Base-by-base conservation (phyloP, 2,329 filamentous ascomycete genomes). In the Helminthosporium solani region DNA sequence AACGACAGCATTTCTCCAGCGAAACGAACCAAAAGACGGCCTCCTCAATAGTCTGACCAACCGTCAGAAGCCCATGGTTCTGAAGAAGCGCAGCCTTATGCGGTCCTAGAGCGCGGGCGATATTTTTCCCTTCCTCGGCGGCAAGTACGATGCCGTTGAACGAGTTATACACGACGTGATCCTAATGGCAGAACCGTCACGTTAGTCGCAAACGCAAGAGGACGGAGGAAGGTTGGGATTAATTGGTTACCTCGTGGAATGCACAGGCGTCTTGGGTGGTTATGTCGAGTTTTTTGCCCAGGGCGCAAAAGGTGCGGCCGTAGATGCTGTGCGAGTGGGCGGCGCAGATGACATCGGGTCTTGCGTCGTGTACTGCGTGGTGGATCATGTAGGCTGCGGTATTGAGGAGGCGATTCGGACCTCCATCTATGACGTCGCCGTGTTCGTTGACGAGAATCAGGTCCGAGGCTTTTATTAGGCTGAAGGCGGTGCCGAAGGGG, bases 371-470 rank as follows among this genome's bases (percentile, higher is more conserved):
- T 2, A 83, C 78, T 15, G 79, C 80, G 3, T 77, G 75, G 60
- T 84, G 81, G 44, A 84, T 84, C 62, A 80, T 78, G 55, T 82
- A 83, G 1, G 80, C 80, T 40, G 74, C 73, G 63, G 72, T 40
- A 63, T 71, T 69, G 39, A 71, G 55, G 18, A 70, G 48, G 16
- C 64, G 54, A 21, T 57, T 59, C 36, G 60, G 56, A 8, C 84
- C 84, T 3, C 84, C 84, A 9, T 81, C 84, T 25, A 88, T 78
- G 19, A 87, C 77, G 19, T 80, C 70, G 2, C 85, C 85, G 0
- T 77, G 64, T 40, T 81, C 74, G 55, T 85, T 75, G 1, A 88
- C 84, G 14, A 78, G 80, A 43, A 88, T 86, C n/a, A 88, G 74
- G 53, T 88, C 83, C 0, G 81, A 84, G 0, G 78, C 75, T 46